Evolutionary conservation across 108 stramenopile species (phyloP).

Genomic region (Cyclotella atomus): DNA sequence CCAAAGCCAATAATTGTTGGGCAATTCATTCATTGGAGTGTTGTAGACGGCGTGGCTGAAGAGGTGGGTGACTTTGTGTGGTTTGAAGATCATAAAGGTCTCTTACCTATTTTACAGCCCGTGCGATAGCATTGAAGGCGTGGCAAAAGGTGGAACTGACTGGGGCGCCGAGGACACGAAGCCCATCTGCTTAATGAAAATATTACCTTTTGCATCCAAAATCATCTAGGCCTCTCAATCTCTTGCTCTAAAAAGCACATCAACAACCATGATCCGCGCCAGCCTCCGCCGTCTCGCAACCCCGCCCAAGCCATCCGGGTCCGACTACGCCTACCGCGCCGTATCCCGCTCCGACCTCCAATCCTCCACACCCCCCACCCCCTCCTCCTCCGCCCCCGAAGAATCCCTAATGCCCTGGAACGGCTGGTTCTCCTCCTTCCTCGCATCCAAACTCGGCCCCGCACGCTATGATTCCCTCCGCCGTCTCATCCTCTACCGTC

Average conservation of each 20-base stretch:
- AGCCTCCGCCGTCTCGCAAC: slow-evolving; percentile 34
- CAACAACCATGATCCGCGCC: slow-evolving; percentile 39
- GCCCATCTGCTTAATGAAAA: too few species aligned
- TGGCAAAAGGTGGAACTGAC: not conserved
- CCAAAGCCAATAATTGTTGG: not conserved
- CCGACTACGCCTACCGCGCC: slow-evolving; percentile 34
- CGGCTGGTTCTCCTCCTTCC: slow-evolving; percentile 75
- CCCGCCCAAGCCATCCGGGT: not conserved
- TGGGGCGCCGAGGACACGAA: not conserved
- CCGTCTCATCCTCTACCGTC: slow-evolving; percentile 63
- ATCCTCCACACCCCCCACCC: slow-evolving; percentile 14
- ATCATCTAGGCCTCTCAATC: too few species aligned
- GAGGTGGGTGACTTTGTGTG: not conserved
- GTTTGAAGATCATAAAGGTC: not conserved
- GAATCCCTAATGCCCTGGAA: slow-evolving; percentile 88
- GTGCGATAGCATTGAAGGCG: not conserved
- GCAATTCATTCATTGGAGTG: not conserved
- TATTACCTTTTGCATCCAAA: too few species aligned
- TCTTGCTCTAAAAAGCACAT: not conserved
- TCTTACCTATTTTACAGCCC: not conserved
- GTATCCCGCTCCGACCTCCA: slow-evolving; percentile 41
- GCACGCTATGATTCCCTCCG: slow-evolving; percentile 56
- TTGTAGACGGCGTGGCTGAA: not conserved
- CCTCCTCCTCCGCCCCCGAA: slow-evolving; percentile 44
- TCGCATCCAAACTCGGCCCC: slow-evolving; percentile 66